phyloP scores from a whole-genome alignment of 148 eudicot genomes.

The Agrostemma githago region DNA sequence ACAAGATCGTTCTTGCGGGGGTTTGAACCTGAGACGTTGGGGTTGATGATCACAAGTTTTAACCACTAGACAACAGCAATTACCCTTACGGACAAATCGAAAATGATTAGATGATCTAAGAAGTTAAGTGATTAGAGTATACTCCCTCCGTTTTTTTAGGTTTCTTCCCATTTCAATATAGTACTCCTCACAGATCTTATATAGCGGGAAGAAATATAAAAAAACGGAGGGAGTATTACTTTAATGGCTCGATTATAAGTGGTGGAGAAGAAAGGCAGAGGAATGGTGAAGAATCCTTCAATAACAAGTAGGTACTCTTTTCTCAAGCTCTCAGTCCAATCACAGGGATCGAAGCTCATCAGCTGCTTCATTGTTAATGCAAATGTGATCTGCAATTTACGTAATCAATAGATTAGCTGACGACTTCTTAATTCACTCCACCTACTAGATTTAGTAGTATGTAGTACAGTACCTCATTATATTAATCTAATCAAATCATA shows the following conservation, averaged over 20 bases:
- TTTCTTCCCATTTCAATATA: too few species aligned
- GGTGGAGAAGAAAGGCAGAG: slow-evolving; percentile 69
- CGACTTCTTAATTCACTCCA: background rate
- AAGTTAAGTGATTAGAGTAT: background rate
- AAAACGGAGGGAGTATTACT: slow-evolving; percentile 46
- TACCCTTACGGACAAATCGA: background rate
- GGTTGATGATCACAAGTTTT: too few species aligned
- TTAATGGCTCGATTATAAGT: slow-evolving; percentile 81
- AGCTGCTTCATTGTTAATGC: slow-evolving; percentile 86
- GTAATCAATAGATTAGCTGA: slow-evolving; percentile 22
- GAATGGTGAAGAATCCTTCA: slow-evolving; percentile 93
- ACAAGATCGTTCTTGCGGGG: too few species aligned
- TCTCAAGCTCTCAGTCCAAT: slow-evolving; percentile 74
- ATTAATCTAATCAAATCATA: background rate
- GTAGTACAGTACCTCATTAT: background rate
- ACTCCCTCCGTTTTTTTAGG: too few species aligned
- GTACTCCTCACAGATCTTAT: too few species aligned
- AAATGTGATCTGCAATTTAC: slow-evolving; percentile 71
- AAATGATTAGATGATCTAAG: background rate
- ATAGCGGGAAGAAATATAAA: too few species aligned
- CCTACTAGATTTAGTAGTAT: background rate
- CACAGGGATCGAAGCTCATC: slow-evolving; percentile 91
- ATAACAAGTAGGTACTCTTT: slow-evolving; percentile 84
- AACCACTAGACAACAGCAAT: background rate
- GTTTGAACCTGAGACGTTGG: too few species aligned